These are phyloP conservation scores for Arthroderma sp. DNA, from an alignment of 2,329 filamentous ascomycete genomes.

Conservation along the genomic window DNA sequence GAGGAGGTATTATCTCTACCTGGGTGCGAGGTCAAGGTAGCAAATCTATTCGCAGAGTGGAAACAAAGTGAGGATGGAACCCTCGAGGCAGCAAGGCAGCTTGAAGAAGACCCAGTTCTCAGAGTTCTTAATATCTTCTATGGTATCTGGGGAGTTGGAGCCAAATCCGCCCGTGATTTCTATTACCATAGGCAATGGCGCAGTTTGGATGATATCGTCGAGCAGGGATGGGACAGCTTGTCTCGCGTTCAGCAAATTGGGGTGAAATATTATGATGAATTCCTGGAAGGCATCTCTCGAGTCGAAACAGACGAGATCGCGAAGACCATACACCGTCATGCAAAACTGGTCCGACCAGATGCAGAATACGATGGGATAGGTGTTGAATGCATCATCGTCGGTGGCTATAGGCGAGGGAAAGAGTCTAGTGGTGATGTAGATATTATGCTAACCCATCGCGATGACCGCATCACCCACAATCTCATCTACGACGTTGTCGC, in stretches of 20 bases:
- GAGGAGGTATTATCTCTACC: conserved; percentile 46
- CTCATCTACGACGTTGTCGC: conserved; percentile 60
- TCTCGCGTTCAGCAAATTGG: conserved; percentile 83
- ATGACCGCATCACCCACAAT: conserved; percentile 53
- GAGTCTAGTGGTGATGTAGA: conserved; percentile 67
- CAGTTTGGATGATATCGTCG: conserved; percentile 73
- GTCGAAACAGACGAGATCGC: conserved; percentile 60
- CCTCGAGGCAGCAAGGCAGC: conserved; percentile 50
- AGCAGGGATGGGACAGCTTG: conserved; percentile 63
- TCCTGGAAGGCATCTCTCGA: conserved; percentile 57
- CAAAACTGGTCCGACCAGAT: conserved; percentile 46
- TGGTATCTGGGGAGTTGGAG: conserved; percentile 84
- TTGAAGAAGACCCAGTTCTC: conserved; percentile 52
- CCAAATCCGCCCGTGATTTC: conserved; percentile 67
- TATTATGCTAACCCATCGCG: conserved; percentile 65
- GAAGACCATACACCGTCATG: conserved; percentile 50
- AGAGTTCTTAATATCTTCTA: conserved; percentile 58
- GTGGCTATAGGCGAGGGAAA: conserved; percentile 73
- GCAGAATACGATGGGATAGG: conserved; percentile 24
- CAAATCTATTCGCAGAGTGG: conserved; percentile 65
- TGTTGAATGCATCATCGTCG: conserved; percentile 54
- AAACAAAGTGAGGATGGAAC: conserved; percentile 41
- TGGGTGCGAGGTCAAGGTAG: conserved; percentile 70
- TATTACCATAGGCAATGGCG: conserved; percentile 64
- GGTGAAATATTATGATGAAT: conserved; percentile 84